A percentile compares a stretch with the other conserved stretches of the same genome.
phyloP scores from a whole-genome alignment of 306 rosid species.

The Cicer yamashitae region DNA sequence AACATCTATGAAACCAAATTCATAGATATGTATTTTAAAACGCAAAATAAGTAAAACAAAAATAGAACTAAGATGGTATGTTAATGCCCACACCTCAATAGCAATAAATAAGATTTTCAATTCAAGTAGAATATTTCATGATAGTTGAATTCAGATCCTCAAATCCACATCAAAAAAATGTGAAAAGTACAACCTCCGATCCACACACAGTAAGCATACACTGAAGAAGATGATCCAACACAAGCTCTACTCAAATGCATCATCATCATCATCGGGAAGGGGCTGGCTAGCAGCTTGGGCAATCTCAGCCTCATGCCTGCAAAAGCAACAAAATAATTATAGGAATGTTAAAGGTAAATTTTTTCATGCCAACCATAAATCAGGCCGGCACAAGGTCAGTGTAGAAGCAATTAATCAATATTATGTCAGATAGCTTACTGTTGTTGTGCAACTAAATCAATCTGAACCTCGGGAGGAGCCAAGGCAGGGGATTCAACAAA shows the following conservation, averaged over 20 bases:
- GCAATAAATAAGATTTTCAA: background rate
- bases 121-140: constrained; percentile 16
- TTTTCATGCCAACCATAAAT: background rate
- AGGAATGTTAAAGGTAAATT: background rate
- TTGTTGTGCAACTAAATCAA: constrained; percentile 73
- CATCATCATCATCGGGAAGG: constrained; percentile 83
- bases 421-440: constrained; percentile 51
- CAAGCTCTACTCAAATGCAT: constrained; percentile 57
- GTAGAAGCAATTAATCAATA: background rate
- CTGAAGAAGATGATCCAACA: background rate
- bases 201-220: constrained; percentile 29
- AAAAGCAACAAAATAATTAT: background rate
- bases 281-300: constrained; percentile 68
- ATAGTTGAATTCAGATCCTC: constrained; percentile 2
- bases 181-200: constrained; percentile 37
- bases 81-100: background rate
- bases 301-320: constrained; percentile 78
- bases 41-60: no score
- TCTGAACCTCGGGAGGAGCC: constrained; percentile 90
- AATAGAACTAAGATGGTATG: no score
- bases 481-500: constrained; percentile 90
- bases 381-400: background rate
- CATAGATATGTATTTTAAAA: no score
- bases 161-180: constrained; percentile 33
- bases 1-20: no score